Evolutionary conservation across 352 stramenopile genomes (phyloP).

Genomic region (Globisporangium carolinianum): DNA sequence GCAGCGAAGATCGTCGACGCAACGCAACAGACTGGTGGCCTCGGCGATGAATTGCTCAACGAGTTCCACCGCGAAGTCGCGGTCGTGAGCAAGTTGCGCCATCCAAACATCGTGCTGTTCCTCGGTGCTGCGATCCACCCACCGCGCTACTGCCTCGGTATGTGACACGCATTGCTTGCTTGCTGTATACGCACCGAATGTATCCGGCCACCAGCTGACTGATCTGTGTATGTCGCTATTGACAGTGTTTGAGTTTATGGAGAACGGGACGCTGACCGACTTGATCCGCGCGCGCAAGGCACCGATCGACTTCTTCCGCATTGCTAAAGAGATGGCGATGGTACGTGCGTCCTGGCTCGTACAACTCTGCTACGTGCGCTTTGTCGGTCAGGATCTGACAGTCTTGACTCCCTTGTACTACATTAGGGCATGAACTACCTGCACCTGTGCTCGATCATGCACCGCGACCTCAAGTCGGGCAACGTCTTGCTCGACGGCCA

Average conservation of each 20-base stretch:
- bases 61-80: slow-evolving; percentile 83
- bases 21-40: slow-evolving; percentile 50
- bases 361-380: neutral
- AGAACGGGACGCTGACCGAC: slow-evolving; percentile 79
- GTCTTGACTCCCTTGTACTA: neutral
- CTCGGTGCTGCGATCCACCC: slow-evolving; percentile 71
- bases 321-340: slow-evolving; percentile 75
- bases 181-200: neutral
- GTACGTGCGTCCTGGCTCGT: slow-evolving; percentile 14
- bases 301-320: slow-evolving; percentile 76
- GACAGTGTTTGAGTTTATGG: slow-evolving; percentile 85
- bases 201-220: neutral
- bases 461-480: slow-evolving; percentile 95
- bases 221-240: neutral
- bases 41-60: slow-evolving; percentile 77
- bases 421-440: slow-evolving; percentile 91
- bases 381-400: neutral
- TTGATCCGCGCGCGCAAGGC: slow-evolving; percentile 62
- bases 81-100: slow-evolving; percentile 78
- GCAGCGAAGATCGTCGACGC: slow-evolving; percentile 76
- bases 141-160: slow-evolving; percentile 78
- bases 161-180: slow-evolving; percentile 3
- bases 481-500: slow-evolving; percentile 88
- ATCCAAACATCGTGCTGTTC: slow-evolving; percentile 85
- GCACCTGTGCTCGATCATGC: slow-evolving; percentile 91